Conservation (phyloP, 768 basidiomycete genomes). For the Collybia sordida region DNA sequence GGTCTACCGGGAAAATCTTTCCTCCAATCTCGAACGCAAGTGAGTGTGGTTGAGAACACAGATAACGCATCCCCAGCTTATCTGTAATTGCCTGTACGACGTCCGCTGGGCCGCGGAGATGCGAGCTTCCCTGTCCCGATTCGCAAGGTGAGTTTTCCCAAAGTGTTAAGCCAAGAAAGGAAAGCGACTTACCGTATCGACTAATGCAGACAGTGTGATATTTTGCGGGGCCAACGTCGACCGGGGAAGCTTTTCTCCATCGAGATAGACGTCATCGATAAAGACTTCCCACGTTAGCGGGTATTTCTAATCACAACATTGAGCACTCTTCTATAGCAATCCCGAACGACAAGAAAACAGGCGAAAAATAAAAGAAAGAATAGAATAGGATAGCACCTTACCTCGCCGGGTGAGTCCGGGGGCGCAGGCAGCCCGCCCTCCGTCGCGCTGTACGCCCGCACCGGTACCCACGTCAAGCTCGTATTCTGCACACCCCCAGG, state of each 20-base stretch:
- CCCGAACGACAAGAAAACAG: too few species aligned
- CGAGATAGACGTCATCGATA: slow-evolving; percentile 70
- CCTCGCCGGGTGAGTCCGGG: slow-evolving; percentile 59
- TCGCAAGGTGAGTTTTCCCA: background rate
- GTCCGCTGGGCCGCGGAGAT: slow-evolving; percentile 73
- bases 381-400: too few species aligned
- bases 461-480: slow-evolving; percentile 63
- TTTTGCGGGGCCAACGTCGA: slow-evolving; percentile 48
- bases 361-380: too few species aligned
- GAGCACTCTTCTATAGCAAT: too few species aligned
- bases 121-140: slow-evolving; percentile 62
- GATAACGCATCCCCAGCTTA: slow-evolving; percentile 43
- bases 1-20: slow-evolving; percentile 68
- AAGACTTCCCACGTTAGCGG: slow-evolving; percentile 73
- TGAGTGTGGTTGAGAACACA: slow-evolving; percentile 61
- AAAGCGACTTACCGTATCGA: slow-evolving; percentile 61
- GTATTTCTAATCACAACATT: slow-evolving; percentile 57
- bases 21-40: slow-evolving; percentile 72
- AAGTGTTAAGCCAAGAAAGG: background rate
- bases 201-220: slow-evolving; percentile 59
- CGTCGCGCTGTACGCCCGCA: slow-evolving; percentile 51
- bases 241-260: slow-evolving; percentile 57
- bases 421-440: slow-evolving; percentile 60
- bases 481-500: slow-evolving; percentile 47
- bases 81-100: slow-evolving; percentile 49